Base-by-base conservation (phyloP, 2,329 filamentous ascomycete species). In the Emydomyces testavorans region DNA sequence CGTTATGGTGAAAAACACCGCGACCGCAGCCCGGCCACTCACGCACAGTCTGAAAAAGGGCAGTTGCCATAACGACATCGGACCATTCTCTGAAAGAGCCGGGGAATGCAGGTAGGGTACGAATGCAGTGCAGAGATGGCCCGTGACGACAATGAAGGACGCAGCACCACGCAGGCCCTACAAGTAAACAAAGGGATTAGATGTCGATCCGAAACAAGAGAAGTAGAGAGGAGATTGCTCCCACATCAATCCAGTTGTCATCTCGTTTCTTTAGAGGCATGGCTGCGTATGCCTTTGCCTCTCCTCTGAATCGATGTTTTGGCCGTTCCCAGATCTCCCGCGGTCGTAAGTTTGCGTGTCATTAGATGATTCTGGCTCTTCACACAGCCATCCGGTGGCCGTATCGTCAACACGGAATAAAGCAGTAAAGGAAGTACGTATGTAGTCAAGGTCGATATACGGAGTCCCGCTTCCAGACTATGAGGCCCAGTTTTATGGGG, bases 151-250 rank as follows among this genome's bases (percentile, higher is more conserved):
- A 54, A 65, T 62, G 50, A 69, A 65, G 11, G 66, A 66, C 4
- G 67, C 66, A 45, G 67, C 54, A 24, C 67, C 67, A 23, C 67
- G 64, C 24, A 70, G 60, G 52, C 67, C 67, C 67, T 70, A 24
- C n/a, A 24, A 8, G 37, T 26, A 46, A 31, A 42, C n/a, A 28
- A 34, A 26, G 20, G 10, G 28, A 32, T 50, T 34, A 43, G 23
- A 23, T 21, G 26, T 35, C 16, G 7, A 29, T 24, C 28, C 16
- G 29, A n/a, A 23, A 18, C 23, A 4, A 42, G 21, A 4, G 26
- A 8, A 23, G 29, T 13, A 15, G 4, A n/a, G 16, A 6, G 15
- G 10, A 20, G 23, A 20, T 21, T 21, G 34, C 15, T 43, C 53
- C 21, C 51, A 57, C 56, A 50, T 57, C 56, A 32, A 57, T 48